Conservation (phyloP, 2,329 filamentous ascomycete species). For the Fusarium xyrophilum region DNA sequence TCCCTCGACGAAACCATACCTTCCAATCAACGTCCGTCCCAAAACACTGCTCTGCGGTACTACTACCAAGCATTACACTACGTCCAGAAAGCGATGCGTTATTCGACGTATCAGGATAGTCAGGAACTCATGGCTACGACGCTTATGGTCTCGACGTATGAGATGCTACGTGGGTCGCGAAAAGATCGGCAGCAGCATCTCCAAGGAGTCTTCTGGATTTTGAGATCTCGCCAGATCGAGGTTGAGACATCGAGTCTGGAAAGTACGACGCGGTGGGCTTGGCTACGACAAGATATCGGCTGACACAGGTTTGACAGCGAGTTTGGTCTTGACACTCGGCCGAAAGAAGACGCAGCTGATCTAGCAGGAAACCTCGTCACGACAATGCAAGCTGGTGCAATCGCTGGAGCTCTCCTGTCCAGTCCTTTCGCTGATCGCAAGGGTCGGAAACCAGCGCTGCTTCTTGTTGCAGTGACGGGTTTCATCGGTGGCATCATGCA, state of each 20-base stretch:
- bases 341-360: slow-evolving; percentile 27
- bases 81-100: slow-evolving; percentile 64
- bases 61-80: slow-evolving; percentile 70
- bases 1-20: slow-evolving; percentile 12
- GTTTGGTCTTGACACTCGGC: slow-evolving; percentile 32
- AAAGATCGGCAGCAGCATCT: slow-evolving; percentile 67
- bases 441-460: slow-evolving; percentile 44
- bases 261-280: slow-evolving; percentile 69
- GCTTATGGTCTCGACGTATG: slow-evolving; percentile 67
- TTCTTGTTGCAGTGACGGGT: slow-evolving; percentile 41
- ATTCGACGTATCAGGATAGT: slow-evolving; percentile 63
- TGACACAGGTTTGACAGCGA: slow-evolving; percentile 2
- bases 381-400: slow-evolving; percentile 41
- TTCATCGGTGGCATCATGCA: slow-evolving; percentile 45
- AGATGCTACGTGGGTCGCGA: slow-evolving; percentile 65
- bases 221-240: slow-evolving; percentile 66
- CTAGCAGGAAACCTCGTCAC: slow-evolving; percentile 41
- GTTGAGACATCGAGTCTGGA: slow-evolving; percentile 64
- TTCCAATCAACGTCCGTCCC: background rate
- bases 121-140: slow-evolving; percentile 66
- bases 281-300: slow-evolving; percentile 67
- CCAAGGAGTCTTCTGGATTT: slow-evolving; percentile 71
- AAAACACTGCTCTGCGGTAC: slow-evolving; percentile 51
- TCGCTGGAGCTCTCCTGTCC: slow-evolving; percentile 36
- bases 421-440: slow-evolving; percentile 41